These are phyloP conservation scores for Leccinum pachyderme DNA, from an alignment of 1,284 basidiomycete genomes.

Conservation along the genomic window DNA sequence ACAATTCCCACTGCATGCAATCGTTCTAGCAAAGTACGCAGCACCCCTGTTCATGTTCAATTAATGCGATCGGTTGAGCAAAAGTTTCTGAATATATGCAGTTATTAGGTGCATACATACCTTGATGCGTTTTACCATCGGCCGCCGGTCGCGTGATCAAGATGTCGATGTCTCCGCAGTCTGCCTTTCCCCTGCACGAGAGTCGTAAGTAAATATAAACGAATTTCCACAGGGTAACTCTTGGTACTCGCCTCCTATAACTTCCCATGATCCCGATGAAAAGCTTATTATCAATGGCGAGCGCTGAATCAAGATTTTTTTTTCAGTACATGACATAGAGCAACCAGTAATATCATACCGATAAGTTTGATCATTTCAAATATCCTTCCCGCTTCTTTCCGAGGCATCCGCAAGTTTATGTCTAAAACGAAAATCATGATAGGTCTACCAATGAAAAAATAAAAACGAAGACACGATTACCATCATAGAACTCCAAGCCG, in stretches of 20 bases:
- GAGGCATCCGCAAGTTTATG: conserved; percentile 79
- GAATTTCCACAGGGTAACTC: neutral
- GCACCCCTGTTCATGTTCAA: conserved; percentile 44
- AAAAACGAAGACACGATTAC: conserved; percentile 34
- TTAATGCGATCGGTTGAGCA: neutral
- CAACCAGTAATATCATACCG: conserved; percentile 41
- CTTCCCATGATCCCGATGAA: conserved; percentile 89
- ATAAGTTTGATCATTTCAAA: conserved; percentile 70
- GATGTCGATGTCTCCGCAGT: conserved; percentile 90
- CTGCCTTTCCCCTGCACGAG: conserved; percentile 59
- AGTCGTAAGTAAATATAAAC: conserved; percentile 1
- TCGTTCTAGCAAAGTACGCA: conserved; percentile 53
- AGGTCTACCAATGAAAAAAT: neutral
- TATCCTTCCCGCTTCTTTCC: conserved; percentile 72
- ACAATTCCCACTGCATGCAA: conserved; percentile 63
- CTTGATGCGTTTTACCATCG: conserved; percentile 73
- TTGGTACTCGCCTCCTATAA: conserved; percentile 62
- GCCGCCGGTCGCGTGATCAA: conserved; percentile 72
- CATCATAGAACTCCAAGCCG: conserved; percentile 78
- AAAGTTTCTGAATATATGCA: neutral
- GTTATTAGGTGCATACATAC: conserved; percentile 35
- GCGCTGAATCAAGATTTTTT: conserved; percentile 51
- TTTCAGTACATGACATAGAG: no score
- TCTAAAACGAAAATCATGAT: conserved; percentile 40
- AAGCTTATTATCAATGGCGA: conserved; percentile 67